Evolutionary conservation across 495 filamentous ascomycete species (phyloP).

Genomic region (Ascobolus immersus): DNA sequence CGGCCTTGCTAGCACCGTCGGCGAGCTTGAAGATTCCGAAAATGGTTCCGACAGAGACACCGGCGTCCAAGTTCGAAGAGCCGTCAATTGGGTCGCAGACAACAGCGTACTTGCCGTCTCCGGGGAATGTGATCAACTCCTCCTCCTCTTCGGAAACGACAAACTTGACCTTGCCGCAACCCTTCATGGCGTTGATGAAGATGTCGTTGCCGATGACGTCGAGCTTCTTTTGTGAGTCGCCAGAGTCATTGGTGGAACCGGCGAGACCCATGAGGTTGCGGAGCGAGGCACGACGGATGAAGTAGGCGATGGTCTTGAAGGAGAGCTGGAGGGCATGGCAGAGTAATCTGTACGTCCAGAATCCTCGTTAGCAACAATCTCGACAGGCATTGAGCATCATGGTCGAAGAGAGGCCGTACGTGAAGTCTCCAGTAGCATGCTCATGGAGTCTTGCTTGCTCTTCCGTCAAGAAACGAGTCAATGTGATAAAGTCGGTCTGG

Average conservation of each 20-base stretch:
- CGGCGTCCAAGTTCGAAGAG: constrained; percentile 88
- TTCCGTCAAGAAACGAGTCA: constrained; percentile 87
- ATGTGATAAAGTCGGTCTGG: constrained; percentile 86
- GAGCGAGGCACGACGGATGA: constrained; percentile 89
- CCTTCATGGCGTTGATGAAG: constrained; percentile 82
- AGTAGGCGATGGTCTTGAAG: constrained; percentile 98
- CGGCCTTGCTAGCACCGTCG: constrained; percentile 41
- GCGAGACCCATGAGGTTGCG: constrained; percentile 55
- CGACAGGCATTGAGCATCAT: neutral
- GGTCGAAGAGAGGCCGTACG: constrained; percentile 28
- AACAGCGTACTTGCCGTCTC: constrained; percentile 78
- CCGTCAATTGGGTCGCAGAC: constrained; percentile 97
- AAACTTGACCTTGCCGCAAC: constrained; percentile 64
- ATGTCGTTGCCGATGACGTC: constrained; percentile 97
- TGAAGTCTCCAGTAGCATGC: constrained; percentile 84
- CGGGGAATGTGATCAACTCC: constrained; percentile 62
- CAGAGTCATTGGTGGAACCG: constrained; percentile 80
- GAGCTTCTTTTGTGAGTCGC: constrained; percentile 97
- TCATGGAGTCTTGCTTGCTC: constrained; percentile 61
- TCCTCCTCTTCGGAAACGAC: constrained; percentile 95
- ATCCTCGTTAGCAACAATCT: neutral
- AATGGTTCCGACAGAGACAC: constrained; percentile 94
- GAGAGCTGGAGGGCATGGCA: constrained; percentile 97
- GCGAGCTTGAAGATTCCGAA: constrained; percentile 81
- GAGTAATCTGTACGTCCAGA: constrained; percentile 44